Evolutionary conservation across 106 monocot species (phyloP).

Genomic region (Narthecium ossifragum): DNA sequence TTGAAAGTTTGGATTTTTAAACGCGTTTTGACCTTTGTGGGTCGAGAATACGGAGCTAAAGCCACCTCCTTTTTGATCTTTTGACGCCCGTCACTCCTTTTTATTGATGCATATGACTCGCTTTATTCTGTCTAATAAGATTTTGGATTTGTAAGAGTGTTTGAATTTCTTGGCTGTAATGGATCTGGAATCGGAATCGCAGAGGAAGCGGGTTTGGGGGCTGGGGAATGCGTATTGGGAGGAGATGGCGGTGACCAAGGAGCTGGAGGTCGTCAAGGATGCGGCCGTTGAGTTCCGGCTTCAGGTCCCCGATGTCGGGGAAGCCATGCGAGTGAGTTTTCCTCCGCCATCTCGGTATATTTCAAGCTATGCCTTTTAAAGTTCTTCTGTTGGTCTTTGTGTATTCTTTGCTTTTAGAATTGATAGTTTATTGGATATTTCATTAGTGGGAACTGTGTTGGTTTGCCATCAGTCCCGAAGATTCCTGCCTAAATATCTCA

Average conservation of each 20-base stretch:
- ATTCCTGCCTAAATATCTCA: too few species aligned
- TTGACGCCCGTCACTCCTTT: not conserved
- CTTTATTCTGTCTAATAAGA: not conserved
- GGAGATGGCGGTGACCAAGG: slow-evolving; percentile 29
- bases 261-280: slow-evolving; percentile 17
- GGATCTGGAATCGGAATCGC: slow-evolving; percentile 15
- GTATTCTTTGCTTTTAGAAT: too few species aligned
- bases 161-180: slow-evolving; percentile 1
- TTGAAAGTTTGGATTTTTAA: too few species aligned
- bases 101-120: not conserved
- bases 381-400: too few species aligned
- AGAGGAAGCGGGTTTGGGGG: slow-evolving; percentile 16
- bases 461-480: too few species aligned
- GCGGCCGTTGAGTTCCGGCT: slow-evolving; percentile 21
- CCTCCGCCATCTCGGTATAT: too few species aligned
- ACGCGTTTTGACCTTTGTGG: too few species aligned
- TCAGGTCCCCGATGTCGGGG: slow-evolving; percentile 29
- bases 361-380: too few species aligned
- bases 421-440: not conserved
- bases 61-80: not conserved
- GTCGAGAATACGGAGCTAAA: too few species aligned
- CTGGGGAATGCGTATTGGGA: slow-evolving; percentile 4
- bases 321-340: slow-evolving; percentile 23
- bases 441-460: not conserved
- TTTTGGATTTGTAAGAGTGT: not conserved